Percentiles rank a stretch among this genome's conserved stretches.
These are phyloP conservation scores for Trichosanthes truncata DNA, from an alignment of 306 rosid genomes.

Conservation along the genomic window DNA sequence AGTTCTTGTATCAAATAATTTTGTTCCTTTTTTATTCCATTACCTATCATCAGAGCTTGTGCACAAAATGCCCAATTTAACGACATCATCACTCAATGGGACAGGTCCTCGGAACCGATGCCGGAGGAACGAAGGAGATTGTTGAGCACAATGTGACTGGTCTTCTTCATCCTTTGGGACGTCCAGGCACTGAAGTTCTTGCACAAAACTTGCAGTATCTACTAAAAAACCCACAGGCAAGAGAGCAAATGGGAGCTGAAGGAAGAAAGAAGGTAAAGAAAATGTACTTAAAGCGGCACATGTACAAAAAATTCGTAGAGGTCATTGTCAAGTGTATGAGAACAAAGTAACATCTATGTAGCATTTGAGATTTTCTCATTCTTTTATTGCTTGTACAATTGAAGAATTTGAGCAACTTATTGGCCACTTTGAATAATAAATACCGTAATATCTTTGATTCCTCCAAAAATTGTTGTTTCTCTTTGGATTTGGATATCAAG, in stretches of 20 bases:
- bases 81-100: not conserved
- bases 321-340: constrained; percentile 67
- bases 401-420: constrained; percentile 1
- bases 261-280: constrained; percentile 66
- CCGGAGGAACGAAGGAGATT: constrained; percentile 83
- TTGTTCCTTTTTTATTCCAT: not conserved
- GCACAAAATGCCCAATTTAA: not conserved
- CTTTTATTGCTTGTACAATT: constrained; percentile 5
- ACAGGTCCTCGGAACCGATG: constrained; percentile 87
- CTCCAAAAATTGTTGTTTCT: not conserved
- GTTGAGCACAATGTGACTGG: constrained; percentile 80
- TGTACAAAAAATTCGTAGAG: constrained; percentile 67
- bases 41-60: not conserved
- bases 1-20: not conserved
- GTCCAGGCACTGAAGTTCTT: constrained; percentile 37
- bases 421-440: not conserved
- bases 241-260: constrained; percentile 64
- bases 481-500: not conserved
- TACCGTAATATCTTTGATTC: not conserved
- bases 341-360: constrained; percentile 38
- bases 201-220: constrained; percentile 53
- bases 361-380: constrained; percentile 2
- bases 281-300: constrained; percentile 72
- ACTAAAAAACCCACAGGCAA: constrained; percentile 37
- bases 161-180: constrained; percentile 69